phyloP scores from a whole-genome alignment of 768 basidiomycete species.

The Pholiota conissans region DNA sequence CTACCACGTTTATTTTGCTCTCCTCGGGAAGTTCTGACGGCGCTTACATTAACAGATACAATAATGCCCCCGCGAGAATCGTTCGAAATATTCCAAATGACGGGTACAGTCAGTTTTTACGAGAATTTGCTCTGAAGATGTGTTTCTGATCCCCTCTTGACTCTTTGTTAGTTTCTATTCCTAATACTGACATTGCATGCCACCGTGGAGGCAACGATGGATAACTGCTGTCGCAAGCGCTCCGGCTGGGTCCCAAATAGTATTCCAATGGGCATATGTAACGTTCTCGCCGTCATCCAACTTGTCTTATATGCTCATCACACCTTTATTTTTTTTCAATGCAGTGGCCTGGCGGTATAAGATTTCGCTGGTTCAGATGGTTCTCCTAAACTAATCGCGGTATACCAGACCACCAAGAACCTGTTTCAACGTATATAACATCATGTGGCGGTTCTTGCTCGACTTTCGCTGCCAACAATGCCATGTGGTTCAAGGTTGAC shows the following conservation, averaged over 20 bases:
- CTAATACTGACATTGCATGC: constrained; percentile 42
- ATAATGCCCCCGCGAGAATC: constrained; percentile 26
- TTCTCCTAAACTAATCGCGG: constrained; percentile 4
- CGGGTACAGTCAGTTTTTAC: constrained; percentile 27
- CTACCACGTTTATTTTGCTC: neutral
- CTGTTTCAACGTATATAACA: constrained; percentile 53
- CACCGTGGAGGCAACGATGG: constrained; percentile 39
- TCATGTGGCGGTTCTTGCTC: constrained; percentile 47
- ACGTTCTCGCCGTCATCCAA: neutral
- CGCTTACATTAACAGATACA: constrained; percentile 22
- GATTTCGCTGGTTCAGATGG: constrained; percentile 4
- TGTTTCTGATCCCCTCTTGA: neutral
- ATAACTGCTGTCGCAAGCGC: constrained; percentile 34
- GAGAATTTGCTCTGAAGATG: neutral
- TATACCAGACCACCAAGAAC: constrained; percentile 45
- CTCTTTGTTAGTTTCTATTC: constrained; percentile 14
- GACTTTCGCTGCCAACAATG: constrained; percentile 34
- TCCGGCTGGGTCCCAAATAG: constrained; percentile 39
- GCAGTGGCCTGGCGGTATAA: constrained; percentile 41
- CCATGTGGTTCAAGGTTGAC: constrained; percentile 52
- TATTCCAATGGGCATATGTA: constrained; percentile 43
- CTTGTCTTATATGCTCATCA: constrained; percentile 7
- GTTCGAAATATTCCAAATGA: constrained; percentile 35
- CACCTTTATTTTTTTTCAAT: neutral
- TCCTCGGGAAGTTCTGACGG: neutral